These are phyloP conservation scores for Gossypium herbaceum DNA, from an alignment of 345 rosid genomes.

Conservation along the genomic window DNA sequence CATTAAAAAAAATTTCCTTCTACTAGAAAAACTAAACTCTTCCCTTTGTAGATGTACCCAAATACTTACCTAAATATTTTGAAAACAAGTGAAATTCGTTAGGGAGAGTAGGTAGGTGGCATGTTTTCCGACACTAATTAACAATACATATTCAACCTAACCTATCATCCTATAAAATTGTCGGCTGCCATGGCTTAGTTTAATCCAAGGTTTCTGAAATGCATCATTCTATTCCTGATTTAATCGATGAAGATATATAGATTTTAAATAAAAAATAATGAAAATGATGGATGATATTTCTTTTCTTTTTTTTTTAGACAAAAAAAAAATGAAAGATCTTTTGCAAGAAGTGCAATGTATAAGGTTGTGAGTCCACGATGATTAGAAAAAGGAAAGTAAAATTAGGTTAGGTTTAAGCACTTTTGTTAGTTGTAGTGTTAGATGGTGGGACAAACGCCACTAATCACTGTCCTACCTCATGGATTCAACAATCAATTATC, in stretches of 20 bases:
- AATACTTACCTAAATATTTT: neutral
- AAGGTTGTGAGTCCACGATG: neutral
- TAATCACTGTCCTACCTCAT: neutral
- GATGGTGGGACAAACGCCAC: constrained; percentile 8
- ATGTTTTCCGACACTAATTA: neutral
- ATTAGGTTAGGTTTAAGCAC: neutral
- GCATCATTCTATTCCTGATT: too few species aligned
- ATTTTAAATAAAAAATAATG: too few species aligned
- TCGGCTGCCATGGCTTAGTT: too few species aligned
- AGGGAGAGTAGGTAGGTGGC: neutral
- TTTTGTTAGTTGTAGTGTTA: constrained; percentile 15
- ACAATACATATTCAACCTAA: neutral
- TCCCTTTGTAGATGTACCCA: too few species aligned
- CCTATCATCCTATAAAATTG: neutral
- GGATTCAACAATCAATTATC: neutral
- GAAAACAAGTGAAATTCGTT: neutral
- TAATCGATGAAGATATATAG: too few species aligned
- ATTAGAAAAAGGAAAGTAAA: constrained; percentile 1
- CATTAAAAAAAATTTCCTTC: too few species aligned
- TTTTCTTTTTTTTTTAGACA: too few species aligned
- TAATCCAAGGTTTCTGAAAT: too few species aligned
- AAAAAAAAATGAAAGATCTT: too few species aligned
- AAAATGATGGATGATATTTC: too few species aligned
- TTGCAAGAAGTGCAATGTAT: neutral
- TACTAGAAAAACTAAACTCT: too few species aligned